Base-by-base conservation (phyloP, 1,284 basidiomycete species). In the Mycena sp. region DNA sequence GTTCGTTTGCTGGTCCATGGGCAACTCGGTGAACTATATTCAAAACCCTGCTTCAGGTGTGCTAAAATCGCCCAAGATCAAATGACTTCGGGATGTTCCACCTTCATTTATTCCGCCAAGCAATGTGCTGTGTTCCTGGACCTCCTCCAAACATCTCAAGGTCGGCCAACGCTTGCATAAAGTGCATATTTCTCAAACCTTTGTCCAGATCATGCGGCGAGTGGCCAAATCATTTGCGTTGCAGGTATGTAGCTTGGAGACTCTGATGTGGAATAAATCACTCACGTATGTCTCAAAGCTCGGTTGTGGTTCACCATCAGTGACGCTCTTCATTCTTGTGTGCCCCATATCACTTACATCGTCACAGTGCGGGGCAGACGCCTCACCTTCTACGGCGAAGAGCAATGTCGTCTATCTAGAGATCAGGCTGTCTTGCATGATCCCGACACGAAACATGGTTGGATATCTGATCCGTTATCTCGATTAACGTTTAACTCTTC, bases 381-480 rank as follows among this genome's bases (percentile, higher is more conserved):
- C 55, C 72, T 76, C 41, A 83, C 74, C 0, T 81, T 83, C 63
- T 83, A 81, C 55, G 85, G 83, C 4, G 77, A 86, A 70, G 76
- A 80, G 56, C 67, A 74, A 43, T 73, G 79, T 23, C 81, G 85
- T 0, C 71, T 87, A 23, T 79, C 77, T 25, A 70, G 81, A 21
- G 74, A 79, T 52, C 79, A 81, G 46, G 64, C 77, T 1, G 81
- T 86, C 44, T 50, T 83, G 19, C 73, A 74, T 5, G 69, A 75
- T 21, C 68, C 75, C 1, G 58, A 65, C 7, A 54, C 67, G 6
- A 71, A 77, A 61, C 65, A 72, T n/a, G 67, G 70, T 44, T 66
- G 73, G 66, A 43, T 76, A 4, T 76, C 74, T 54, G 54, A 62
- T 0, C 12, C 76, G 12, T 58, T 75, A 10, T 80, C 80, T 3